Conservation (phyloP, 106 monocot genomes). For the Cymbidium sinense region DNA sequence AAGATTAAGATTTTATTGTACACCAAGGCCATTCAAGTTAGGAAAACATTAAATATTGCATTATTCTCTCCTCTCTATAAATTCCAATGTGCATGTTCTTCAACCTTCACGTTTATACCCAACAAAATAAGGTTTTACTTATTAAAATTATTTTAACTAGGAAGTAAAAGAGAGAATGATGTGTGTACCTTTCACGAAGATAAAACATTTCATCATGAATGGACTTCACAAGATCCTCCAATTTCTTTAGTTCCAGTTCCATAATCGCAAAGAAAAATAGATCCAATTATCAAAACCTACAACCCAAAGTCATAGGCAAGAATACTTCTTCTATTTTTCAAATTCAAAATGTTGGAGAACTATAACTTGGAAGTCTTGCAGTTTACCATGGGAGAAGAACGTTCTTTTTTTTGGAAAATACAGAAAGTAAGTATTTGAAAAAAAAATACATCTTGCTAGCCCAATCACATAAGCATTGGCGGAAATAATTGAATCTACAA, state of each 20-base stretch:
- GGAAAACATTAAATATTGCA: too few species aligned
- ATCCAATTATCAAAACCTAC: background rate
- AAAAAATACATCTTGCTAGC: too few species aligned
- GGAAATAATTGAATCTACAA: too few species aligned
- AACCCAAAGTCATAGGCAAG: background rate
- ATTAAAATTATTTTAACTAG: background rate
- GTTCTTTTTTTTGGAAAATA: background rate
- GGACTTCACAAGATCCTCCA: constrained; percentile 59
- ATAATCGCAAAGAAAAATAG: constrained; percentile 28
- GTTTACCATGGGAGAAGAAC: background rate
- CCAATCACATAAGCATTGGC: too few species aligned
- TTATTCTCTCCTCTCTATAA: background rate
- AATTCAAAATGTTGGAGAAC: background rate
- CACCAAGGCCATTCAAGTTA: background rate
- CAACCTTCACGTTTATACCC: background rate
- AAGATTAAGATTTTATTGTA: background rate
- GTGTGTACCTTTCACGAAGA: constrained; percentile 72
- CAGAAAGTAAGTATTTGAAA: background rate
- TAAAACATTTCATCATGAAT: constrained; percentile 97
- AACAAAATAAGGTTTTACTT: background rate
- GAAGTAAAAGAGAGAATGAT: background rate
- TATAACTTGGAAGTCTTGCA: background rate
- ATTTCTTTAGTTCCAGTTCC: constrained; percentile 88
- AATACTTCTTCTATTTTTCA: background rate
- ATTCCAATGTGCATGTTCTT: background rate